Evolutionary conservation across 163 green algal genomes (phyloP), one percentile per base, ranked within the genome.

Genomic region (Prototheca cutis): DNA sequence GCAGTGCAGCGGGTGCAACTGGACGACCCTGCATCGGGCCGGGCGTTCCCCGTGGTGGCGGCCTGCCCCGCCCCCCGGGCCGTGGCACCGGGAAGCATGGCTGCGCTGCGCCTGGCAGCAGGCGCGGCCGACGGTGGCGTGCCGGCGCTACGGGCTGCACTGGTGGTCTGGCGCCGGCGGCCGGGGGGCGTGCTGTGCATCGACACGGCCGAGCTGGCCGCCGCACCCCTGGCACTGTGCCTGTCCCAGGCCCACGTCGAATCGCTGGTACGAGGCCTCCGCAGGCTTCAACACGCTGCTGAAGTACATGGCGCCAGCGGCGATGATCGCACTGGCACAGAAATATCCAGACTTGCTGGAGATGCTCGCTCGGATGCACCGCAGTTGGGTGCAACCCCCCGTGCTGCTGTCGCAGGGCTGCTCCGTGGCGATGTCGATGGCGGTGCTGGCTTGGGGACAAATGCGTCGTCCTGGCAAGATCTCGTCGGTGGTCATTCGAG

Each of bases 141-240:
- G 36, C 36, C 36, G 36, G 36, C 47, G 21, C 8, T 53, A 10
- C 47, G 47, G 25, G 21, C 19, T 17, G 7, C 27, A 6, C 28
- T 33, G 10, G 23, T 19, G 1, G 21, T 56, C 31, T 62, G 8
- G 67, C 72, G 25, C 33, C 49, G 36, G 1, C 55, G 51, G 23
- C 70, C 65, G 1, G 62, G 45, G 15, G 70, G 73, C 18, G 81
- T 88, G 19, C 10, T 86, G 42, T 88, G 81, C 60, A 27, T 88
- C 1, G 77, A 88, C 58, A 48, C 63, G 1, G 62, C 82, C 0
- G 68, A 75, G 23, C 23, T 80, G 31, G 53, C 75, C 27, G 19
- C 79, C 6, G 57, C 67, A 3, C 74, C 75, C 0, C 8, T 77
- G n/a, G 62, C 70, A 0, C 29, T 88, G 7, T 80, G 68, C 55